Evolutionary conservation across 169 alveolate genomes (phyloP), one percentile per base, ranked within the genome.

Genomic region (Plasmodium relictum): DNA sequence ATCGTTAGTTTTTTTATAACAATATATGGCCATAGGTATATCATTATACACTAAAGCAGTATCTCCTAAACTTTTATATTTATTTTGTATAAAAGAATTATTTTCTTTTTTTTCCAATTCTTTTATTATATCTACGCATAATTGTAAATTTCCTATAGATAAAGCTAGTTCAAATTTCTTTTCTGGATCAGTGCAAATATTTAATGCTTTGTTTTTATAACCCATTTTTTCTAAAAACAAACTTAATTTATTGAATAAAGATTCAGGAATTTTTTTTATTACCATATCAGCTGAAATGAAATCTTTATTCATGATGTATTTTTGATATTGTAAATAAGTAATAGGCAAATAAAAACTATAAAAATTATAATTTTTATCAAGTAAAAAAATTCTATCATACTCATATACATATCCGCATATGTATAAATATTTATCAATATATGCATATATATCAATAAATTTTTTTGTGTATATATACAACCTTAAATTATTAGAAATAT

Each of bases 131-230:
- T 78, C 93, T 42, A 95, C 74, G 70, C 97, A 95, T 42, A 92
- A 85, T 48, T 95, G 94, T 42, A 98, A 92, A 59, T 96, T 95
- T 9, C 98, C 98, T 56, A 97, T 86, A 45, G 92, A 91, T 44
- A 98, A 71, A 66, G 98, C 96, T 12, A 98, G 83, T 45, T 97
- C 99, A 88, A 98, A 97, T 90, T 96, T 96, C 65, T 97, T 98
- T 74, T 97, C 99, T 52, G 91, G 92, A 90, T 98, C 98, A 12
- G 85, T 93, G 26, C 99, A 95, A 31, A 97, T 93, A 58, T 94
- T 76, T 74, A 96, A 95, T 37, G 99, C 98, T 88, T 95, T 80
- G 69, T 97, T 97, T 87, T 95, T 95, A 71, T 95, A 92, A 39
- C 98, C 98, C 54, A 96, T 93, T 20, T 95, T 90, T 56, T 97